phyloP scores from a whole-genome alignment of 2,329 filamentous ascomycete species.

The Aspergillus tubingensis region DNA sequence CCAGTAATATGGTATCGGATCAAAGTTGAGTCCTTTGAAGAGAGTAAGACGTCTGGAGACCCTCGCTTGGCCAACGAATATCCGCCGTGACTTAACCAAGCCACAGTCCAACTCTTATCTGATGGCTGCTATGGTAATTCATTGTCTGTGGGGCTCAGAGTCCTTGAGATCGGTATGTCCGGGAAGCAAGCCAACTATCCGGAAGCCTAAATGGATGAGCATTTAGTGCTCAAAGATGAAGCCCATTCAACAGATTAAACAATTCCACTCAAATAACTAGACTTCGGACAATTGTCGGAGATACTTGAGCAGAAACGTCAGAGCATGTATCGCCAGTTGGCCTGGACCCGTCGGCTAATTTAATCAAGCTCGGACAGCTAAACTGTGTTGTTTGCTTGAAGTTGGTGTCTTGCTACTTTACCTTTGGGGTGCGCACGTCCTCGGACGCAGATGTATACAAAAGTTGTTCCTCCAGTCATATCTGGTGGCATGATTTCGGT shows the following conservation, averaged over 20 bases:
- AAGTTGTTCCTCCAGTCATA: background rate
- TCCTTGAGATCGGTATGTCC: background rate
- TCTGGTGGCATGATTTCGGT: slow-evolving; percentile 3
- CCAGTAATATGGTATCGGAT: too few relatives aligned
- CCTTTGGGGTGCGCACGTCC: background rate
- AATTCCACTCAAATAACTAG: background rate
- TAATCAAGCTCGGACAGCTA: background rate
- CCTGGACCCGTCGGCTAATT: background rate
- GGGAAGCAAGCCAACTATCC: background rate
- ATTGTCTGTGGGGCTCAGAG: too few relatives aligned
- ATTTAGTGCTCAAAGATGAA: slow-evolving; percentile 3
- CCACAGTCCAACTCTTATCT: too few relatives aligned
- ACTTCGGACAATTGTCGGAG: background rate
- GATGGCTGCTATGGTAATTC: too few relatives aligned
- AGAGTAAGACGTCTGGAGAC: too few relatives aligned
- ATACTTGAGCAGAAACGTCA: background rate
- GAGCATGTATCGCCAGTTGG: background rate
- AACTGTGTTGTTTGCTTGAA: background rate
- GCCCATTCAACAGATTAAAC: background rate
- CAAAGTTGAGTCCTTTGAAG: fast-evolving
- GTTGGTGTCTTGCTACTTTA: background rate
- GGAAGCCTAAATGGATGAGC: too few relatives aligned
- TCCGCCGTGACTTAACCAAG: too few relatives aligned
- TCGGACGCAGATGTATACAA: background rate
- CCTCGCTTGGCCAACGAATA: too few relatives aligned